Conservation (phyloP, 78 protist genomes). For the Speleostelium caveatum region DNA sequence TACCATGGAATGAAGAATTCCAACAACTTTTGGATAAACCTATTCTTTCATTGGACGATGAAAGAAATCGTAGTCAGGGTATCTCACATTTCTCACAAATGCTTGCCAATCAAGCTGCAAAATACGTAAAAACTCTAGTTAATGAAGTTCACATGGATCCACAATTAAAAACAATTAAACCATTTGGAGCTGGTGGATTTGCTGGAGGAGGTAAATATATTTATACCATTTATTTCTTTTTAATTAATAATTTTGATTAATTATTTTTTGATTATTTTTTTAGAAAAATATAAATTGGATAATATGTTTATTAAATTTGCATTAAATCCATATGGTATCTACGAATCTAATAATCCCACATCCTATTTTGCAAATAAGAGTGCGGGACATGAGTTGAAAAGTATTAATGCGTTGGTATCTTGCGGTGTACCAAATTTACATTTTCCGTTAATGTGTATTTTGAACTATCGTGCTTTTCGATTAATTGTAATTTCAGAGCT, state of each 20-base stretch:
- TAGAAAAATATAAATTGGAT: constrained; percentile 44
- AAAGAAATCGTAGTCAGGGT: constrained; percentile 20
- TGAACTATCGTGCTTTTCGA: constrained; percentile 73
- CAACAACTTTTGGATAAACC: constrained; percentile 73
- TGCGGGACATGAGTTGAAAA: constrained; percentile 72
- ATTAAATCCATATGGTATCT: constrained; percentile 53
- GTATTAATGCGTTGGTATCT: constrained; percentile 65
- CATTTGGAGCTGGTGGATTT: constrained; percentile 43
- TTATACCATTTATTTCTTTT: too few species aligned
- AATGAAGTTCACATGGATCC: constrained; percentile 59
- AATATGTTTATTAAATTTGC: constrained; percentile 77
- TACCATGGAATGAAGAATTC: constrained; percentile 77
- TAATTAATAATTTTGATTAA: too few species aligned
- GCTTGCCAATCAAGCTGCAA: constrained; percentile 44
- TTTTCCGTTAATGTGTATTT: constrained; percentile 76
- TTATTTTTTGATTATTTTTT: too few species aligned
- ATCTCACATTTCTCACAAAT: constrained; percentile 30
- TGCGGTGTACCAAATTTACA: constrained; percentile 75
- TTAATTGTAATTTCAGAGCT: constrained; percentile 64
- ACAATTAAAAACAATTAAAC: constrained; percentile 28
- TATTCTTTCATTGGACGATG: constrained; percentile 52
- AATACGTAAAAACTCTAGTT: constrained; percentile 65
- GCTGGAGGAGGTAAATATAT: constrained; percentile 75
- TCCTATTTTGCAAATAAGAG: constrained; percentile 53
- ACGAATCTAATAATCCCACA: constrained; percentile 48